Conservation (phyloP, 306 rosid genomes). For the Aeschynomene evenia region DNA sequence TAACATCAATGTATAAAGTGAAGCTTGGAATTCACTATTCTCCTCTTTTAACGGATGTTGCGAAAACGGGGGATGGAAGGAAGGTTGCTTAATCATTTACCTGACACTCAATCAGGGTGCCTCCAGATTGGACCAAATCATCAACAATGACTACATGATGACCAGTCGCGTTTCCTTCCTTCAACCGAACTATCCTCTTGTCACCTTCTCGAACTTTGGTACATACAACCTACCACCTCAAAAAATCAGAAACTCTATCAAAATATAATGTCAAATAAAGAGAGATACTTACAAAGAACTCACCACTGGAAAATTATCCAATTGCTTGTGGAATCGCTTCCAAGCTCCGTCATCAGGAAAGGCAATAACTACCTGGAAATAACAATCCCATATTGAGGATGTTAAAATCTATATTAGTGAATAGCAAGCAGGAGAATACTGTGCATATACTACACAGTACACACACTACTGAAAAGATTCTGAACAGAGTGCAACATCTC, state of each 20-base stretch:
- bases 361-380: conserved; percentile 83
- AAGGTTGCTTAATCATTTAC: conserved; percentile 39
- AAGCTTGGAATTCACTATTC: too few relatives aligned
- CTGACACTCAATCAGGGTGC: conserved; percentile 96
- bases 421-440: not conserved
- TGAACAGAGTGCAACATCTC: not conserved
- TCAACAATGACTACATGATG: conserved; percentile 91
- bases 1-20: not conserved
- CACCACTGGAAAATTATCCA: conserved; percentile 78
- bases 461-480: not conserved
- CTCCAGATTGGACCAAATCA: conserved; percentile 98
- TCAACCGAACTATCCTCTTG: conserved; percentile 91
- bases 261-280: not conserved
- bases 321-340: conserved; percentile 95
- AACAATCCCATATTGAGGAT: conserved; percentile 7
- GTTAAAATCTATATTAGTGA: not conserved
- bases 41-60: too few relatives aligned
- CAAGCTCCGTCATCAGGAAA: conserved; percentile 99
- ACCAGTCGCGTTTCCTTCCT: conserved; percentile 84
- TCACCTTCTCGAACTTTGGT: conserved; percentile 94
- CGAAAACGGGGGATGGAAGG: too few relatives aligned
- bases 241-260: conserved; percentile 23
- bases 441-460: not conserved
- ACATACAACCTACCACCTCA: conserved; percentile 73
- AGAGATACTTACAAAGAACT: conserved; percentile 25